phyloP scores from a whole-genome alignment of 805 yeast genomes.

The Candida multigemmis region DNA sequence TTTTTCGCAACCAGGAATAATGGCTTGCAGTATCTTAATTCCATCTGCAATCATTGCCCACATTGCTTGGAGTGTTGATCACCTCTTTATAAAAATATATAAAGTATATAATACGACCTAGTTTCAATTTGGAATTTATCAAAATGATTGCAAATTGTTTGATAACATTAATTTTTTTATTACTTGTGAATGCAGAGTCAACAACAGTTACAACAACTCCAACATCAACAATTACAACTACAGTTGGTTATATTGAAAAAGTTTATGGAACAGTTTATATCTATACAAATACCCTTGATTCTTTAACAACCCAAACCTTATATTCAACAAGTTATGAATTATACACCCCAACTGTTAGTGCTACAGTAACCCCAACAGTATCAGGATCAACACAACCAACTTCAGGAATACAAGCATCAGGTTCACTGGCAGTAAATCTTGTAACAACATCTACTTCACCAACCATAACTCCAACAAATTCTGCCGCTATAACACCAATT shows the following conservation, averaged over 20 bases:
- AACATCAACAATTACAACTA: conserved; percentile 20
- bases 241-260: conserved; percentile 15
- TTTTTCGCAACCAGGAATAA: too few relatives aligned
- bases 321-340: conserved; percentile 5
- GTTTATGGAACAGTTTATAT: conserved; percentile 19
- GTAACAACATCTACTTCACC: conserved; percentile 2
- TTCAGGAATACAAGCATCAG: conserved; percentile 1
- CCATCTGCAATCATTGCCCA: too few relatives aligned
- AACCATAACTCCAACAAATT: conserved; percentile 3
- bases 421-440: too few relatives aligned
- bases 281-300: conserved; percentile 19
- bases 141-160: conserved; percentile 1
- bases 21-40: too few relatives aligned
- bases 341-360: conserved; percentile 1
- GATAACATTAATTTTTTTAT: conserved; percentile 2
- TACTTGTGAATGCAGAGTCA: conserved; percentile 6
- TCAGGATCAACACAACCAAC: neutral
- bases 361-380: conserved; percentile 2
- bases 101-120: neutral
- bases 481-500: conserved; percentile 4
- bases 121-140: too few relatives aligned
- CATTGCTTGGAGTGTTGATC: too few relatives aligned
- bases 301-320: conserved; percentile 17
- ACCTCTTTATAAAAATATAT: too few relatives aligned
- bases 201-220: conserved; percentile 17